A percentile compares a stretch with the other conserved stretches of the same genome.
Evolutionary conservation across 2,329 filamentous ascomycete genomes (phyloP).

Genomic region (Scytalidium sp.): DNA sequence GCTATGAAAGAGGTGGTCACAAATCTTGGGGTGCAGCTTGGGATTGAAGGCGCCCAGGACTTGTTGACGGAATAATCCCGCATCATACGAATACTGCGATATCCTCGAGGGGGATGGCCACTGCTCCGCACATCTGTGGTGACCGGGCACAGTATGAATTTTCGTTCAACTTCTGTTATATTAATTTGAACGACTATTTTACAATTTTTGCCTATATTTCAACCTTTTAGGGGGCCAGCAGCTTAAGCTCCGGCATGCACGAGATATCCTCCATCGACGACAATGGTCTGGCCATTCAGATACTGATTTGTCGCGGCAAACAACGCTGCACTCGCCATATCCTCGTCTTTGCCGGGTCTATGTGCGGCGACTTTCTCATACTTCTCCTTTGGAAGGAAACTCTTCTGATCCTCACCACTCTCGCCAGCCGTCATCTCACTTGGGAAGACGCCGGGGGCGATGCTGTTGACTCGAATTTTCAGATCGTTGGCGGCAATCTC

Average conservation of each 20-base stretch:
- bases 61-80: too few relatives aligned
- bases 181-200: too few relatives aligned
- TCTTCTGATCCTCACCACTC: conserved; percentile 50
- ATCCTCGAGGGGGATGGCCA: too few relatives aligned
- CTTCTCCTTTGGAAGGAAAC: conserved; percentile 48
- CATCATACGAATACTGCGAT: too few relatives aligned
- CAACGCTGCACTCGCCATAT: conserved; percentile 55
- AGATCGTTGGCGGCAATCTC: conserved; percentile 45
- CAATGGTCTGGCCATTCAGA: conserved; percentile 35
- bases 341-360: conserved; percentile 53
- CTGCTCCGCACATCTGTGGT: too few relatives aligned
- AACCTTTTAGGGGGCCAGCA: too few relatives aligned
- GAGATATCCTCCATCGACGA: conserved; percentile 53
- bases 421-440: conserved; percentile 53
- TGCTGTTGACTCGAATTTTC: conserved; percentile 54
- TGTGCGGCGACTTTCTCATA: conserved; percentile 46
- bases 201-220: too few relatives aligned
- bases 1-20: conserved; percentile 80
- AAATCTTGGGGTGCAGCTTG: conserved; percentile 64
- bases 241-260: conserved; percentile 29
- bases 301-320: conserved; percentile 45
- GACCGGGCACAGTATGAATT: too few relatives aligned
- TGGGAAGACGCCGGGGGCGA: conserved; percentile 55
- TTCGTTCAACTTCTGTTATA: too few relatives aligned
- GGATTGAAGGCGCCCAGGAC: too few relatives aligned